Evolutionary conservation across 1,139 yeast species (phyloP).

Genomic region (Meyerozyma athensensis): DNA sequence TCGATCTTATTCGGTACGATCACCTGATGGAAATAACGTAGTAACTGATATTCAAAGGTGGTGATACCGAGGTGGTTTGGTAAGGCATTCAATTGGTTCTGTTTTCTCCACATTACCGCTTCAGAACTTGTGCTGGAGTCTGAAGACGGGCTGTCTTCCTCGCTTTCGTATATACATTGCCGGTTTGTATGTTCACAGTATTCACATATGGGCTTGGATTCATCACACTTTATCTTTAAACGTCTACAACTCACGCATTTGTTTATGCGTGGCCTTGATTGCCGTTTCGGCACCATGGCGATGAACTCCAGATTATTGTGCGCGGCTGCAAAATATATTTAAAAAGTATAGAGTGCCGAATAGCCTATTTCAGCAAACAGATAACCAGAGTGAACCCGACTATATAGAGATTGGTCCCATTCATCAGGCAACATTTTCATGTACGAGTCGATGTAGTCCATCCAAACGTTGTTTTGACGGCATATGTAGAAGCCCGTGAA

Average conservation of each 20-base stretch:
- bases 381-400: no score
- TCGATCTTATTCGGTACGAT: background rate
- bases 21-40: constrained; percentile 4
- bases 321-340: no score
- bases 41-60: constrained; percentile 5
- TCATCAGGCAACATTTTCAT: no score
- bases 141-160: background rate
- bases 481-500: constrained; percentile 7
- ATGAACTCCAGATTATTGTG: no score
- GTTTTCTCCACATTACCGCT: background rate
- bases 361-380: no score
- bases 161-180: background rate
- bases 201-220: constrained; percentile 5
- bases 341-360: no score
- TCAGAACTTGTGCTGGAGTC: background rate
- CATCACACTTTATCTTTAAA: constrained; percentile 21
- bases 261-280: background rate
- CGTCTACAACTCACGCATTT: background rate
- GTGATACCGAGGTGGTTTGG: constrained; percentile 4
- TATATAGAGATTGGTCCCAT: no score
- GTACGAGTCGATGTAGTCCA: constrained; percentile 10
- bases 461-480: constrained; percentile 8
- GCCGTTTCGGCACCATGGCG: no score
- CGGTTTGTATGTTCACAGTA: constrained; percentile 3
- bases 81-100: constrained; percentile 4